Conservation (phyloP, 495 filamentous ascomycete genomes). For the Hyaloscypha bicolor region DNA sequence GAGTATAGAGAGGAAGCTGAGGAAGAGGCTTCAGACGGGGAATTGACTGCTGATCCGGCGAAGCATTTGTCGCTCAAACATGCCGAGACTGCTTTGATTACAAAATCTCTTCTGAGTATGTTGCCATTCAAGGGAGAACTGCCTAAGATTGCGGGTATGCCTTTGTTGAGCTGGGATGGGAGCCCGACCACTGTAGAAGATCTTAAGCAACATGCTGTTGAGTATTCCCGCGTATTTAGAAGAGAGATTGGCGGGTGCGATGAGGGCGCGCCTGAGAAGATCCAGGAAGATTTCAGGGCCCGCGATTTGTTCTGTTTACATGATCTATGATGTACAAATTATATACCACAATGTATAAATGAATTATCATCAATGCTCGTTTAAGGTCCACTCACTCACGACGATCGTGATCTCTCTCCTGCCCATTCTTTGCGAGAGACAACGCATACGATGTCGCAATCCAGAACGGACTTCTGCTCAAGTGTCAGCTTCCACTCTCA, state of each 20-base stretch:
- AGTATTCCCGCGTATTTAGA: constrained; percentile 25
- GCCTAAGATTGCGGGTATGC: constrained; percentile 24
- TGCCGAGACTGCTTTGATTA: constrained; percentile 24
- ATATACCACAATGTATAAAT: background rate
- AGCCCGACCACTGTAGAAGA: constrained; percentile 4
- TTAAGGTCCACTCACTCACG: background rate
- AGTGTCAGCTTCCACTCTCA: too few relatives aligned
- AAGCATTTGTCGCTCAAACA: constrained; percentile 28
- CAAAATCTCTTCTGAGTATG: constrained; percentile 25
- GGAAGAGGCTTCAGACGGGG: background rate
- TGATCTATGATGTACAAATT: constrained; percentile 1
- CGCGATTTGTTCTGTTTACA: constrained; percentile 31
- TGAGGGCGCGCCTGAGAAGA: constrained; percentile 5
- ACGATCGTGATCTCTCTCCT: background rate
- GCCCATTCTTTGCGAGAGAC: too few relatives aligned
- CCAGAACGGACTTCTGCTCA: too few relatives aligned
- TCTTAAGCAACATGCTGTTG: constrained; percentile 12
- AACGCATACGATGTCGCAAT: too few relatives aligned
- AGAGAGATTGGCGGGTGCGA: constrained; percentile 29
- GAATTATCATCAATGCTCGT: background rate
- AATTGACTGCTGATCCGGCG: constrained; percentile 30
- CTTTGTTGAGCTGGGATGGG: constrained; percentile 30
- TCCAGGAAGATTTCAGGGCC: background rate
- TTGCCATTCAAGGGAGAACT: constrained; percentile 24
- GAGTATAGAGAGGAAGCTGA: constrained; percentile 50